phyloP scores from a whole-genome alignment of 2,329 filamentous ascomycete genomes.

The Aspergillus aculeatus region DNA sequence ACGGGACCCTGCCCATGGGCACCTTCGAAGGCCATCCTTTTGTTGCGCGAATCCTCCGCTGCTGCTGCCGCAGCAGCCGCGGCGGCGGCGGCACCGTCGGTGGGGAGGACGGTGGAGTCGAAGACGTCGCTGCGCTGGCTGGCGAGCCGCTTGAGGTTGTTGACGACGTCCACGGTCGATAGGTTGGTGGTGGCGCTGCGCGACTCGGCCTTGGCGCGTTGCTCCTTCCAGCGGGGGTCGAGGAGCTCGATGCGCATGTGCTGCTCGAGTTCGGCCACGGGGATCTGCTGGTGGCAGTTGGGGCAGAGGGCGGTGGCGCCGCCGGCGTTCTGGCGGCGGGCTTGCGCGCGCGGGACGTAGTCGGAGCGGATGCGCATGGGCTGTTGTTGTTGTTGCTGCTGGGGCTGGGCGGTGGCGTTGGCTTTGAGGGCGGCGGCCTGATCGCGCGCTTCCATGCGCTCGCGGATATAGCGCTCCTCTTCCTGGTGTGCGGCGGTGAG shows the following conservation, averaged over 20 bases:
- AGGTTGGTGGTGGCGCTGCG: constrained; percentile 83
- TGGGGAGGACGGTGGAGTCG: constrained; percentile 51
- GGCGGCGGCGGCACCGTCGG: constrained; percentile 38
- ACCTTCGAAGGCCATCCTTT: constrained; percentile 62
- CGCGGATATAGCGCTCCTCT: constrained; percentile 62
- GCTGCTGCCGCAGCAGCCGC: constrained; percentile 56
- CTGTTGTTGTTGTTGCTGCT: constrained; percentile 25
- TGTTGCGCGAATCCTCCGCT: constrained; percentile 69
- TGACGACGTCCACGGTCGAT: constrained; percentile 81
- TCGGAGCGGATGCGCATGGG: constrained; percentile 91
- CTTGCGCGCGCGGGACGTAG: constrained; percentile 82
- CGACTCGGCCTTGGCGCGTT: constrained; percentile 83
- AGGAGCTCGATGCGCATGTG: constrained; percentile 95
- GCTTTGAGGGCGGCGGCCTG: constrained; percentile 74
- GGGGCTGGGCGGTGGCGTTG: constrained; percentile 61
- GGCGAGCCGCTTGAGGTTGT: constrained; percentile 91
- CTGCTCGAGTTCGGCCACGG: constrained; percentile 80
- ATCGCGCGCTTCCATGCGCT: constrained; percentile 53
- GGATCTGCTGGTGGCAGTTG: constrained; percentile 89
- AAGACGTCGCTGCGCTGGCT: constrained; percentile 87
- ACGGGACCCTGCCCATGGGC: constrained; percentile 24
- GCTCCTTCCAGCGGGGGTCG: constrained; percentile 93
- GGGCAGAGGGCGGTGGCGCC: constrained; percentile 72
- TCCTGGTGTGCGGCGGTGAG: constrained; percentile 46
- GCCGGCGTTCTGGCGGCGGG: constrained; percentile 65